Percentiles rank a stretch among this genome's conserved stretches.
These are phyloP conservation scores for Lepiota brunneoincarnata DNA, from an alignment of 768 basidiomycete genomes.

Conservation along the genomic window DNA sequence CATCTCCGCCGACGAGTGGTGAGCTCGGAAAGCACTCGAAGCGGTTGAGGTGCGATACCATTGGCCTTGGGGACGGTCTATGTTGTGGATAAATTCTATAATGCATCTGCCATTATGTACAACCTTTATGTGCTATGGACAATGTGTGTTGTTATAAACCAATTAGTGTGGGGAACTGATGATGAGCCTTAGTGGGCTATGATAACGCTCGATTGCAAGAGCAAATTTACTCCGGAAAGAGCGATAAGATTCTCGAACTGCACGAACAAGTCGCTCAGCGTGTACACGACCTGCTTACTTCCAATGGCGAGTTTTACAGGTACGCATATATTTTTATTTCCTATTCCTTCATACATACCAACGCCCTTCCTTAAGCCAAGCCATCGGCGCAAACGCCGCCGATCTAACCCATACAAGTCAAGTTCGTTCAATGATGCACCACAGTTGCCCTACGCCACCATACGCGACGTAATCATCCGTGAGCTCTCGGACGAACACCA, in stretches of 20 bases:
- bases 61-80: conserved; percentile 41
- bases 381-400: conserved; percentile 83
- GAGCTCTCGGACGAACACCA: conserved; percentile 73
- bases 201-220: conserved; percentile 81
- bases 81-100: conserved; percentile 46
- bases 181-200: conserved; percentile 53
- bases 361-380: conserved; percentile 49
- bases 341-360: neutral
- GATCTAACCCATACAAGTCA: conserved; percentile 78
- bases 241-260: conserved; percentile 70
- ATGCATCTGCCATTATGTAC: conserved; percentile 54
- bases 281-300: conserved; percentile 81
- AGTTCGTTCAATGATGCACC: conserved; percentile 92
- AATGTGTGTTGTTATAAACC: conserved; percentile 28
- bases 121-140: conserved; percentile 55
- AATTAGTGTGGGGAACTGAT: neutral
- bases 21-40: neutral
- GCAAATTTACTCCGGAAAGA: conserved; percentile 80
- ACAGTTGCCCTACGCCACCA: conserved; percentile 67
- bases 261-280: conserved; percentile 84
- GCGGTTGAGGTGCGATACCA: conserved; percentile 32
- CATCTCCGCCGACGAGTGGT: no score
- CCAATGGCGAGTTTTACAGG: conserved; percentile 83
- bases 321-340: conserved; percentile 15
- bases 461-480: conserved; percentile 62